phyloP scores from a whole-genome alignment of 345 rosid species.

The Bruguiera gymnorhiza region DNA sequence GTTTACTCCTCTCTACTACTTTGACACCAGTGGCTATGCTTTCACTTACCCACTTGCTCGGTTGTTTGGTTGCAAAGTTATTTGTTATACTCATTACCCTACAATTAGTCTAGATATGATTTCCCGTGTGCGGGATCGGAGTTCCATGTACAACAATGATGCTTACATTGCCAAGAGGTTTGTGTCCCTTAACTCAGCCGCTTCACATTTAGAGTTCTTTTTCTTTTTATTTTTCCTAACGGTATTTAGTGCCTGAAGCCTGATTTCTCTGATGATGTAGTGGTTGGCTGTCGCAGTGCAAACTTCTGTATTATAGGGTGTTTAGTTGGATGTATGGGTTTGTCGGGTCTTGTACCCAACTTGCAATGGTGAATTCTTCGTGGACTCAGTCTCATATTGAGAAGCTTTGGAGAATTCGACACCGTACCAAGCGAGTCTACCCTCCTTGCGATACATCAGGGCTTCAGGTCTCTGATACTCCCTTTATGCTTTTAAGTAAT shows the following conservation, averaged over 20 bases:
- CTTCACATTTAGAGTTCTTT: not conserved
- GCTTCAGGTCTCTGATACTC: slow-evolving; percentile 61
- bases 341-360: slow-evolving; percentile 80
- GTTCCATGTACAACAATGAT: slow-evolving; percentile 78
- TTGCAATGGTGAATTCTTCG: slow-evolving; percentile 94
- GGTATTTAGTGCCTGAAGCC: not conserved
- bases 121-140: slow-evolving; percentile 68
- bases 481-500: too few relatives aligned
- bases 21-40: slow-evolving; percentile 92
- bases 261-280: slow-evolving; percentile 34
- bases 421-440: slow-evolving; percentile 66
- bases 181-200: not conserved
- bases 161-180: slow-evolving; percentile 72
- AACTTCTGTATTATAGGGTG: slow-evolving; percentile 62
- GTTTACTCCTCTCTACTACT: slow-evolving; percentile 63
- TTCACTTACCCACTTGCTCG: slow-evolving; percentile 89
- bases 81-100: slow-evolving; percentile 94
- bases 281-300: slow-evolving; percentile 69
- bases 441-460: slow-evolving; percentile 97
- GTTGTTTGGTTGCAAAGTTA: slow-evolving; percentile 89
- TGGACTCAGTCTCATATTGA: slow-evolving; percentile 88
- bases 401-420: slow-evolving; percentile 74
- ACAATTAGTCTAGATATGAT: slow-evolving; percentile 91
- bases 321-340: slow-evolving; percentile 87
- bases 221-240: not conserved